These are phyloP conservation scores for Ananas comosus DNA, from an alignment of 176 grass and related monocot genomes.

Conservation along the genomic window DNA sequence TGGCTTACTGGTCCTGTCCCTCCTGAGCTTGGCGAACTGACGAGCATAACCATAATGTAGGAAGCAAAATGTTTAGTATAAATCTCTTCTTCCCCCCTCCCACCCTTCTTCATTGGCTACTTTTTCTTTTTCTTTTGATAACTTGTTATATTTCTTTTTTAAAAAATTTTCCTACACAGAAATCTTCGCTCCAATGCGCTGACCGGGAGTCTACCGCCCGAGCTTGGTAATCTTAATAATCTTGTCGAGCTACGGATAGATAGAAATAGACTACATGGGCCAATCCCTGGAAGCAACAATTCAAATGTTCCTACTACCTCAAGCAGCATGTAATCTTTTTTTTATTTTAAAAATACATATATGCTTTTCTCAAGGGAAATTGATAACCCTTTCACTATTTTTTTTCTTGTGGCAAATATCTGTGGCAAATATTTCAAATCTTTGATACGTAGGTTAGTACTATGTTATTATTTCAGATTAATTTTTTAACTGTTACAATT, in stretches of 20 bases:
- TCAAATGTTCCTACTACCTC: constrained; percentile 37
- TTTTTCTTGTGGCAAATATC: not conserved
- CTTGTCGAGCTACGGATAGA: constrained; percentile 72
- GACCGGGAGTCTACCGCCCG: constrained; percentile 55
- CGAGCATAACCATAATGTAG: constrained; percentile 60
- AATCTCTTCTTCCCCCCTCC: not conserved
- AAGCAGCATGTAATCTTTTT: constrained; percentile 35
- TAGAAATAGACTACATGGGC: constrained; percentile 70
- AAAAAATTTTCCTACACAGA: constrained; percentile 23
- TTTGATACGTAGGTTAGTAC: not conserved
- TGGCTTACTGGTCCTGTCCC: constrained; percentile 72
- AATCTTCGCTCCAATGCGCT: constrained; percentile 82
- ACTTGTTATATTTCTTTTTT: not conserved
- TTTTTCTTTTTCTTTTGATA: not conserved
- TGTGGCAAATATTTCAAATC: constrained; percentile 3
- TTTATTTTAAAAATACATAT: not conserved
- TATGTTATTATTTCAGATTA: not conserved
- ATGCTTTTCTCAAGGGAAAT: too few relatives aligned
- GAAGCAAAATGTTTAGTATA: constrained; percentile 14
- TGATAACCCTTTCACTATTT: not conserved
- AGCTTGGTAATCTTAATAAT: constrained; percentile 71
- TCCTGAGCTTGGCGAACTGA: constrained; percentile 44
- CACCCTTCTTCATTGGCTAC: not conserved
- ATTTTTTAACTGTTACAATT: constrained; percentile 25
- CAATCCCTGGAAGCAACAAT: constrained; percentile 49